These are phyloP conservation scores for Rhinocladiella mackenziei DNA, from an alignment of 2,329 filamentous ascomycete species.

Conservation along the genomic window DNA sequence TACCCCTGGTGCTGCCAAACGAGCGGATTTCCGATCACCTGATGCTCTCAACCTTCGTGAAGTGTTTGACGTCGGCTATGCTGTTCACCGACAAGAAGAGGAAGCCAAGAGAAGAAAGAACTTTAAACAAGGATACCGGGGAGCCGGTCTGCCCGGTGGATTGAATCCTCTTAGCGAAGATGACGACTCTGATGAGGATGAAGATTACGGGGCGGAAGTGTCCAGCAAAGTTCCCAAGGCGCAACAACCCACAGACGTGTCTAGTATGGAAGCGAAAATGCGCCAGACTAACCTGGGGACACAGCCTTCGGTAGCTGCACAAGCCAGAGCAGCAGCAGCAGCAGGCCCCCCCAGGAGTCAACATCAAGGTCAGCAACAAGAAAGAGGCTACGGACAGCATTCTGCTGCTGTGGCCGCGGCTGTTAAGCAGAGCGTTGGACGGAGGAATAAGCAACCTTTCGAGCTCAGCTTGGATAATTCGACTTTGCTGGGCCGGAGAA, in stretches of 20 bases:
- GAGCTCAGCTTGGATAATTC: constrained; percentile 90
- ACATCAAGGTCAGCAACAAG: constrained; percentile 46
- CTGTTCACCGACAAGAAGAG: constrained; percentile 93
- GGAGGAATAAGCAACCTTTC: constrained; percentile 74
- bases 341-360: constrained; percentile 32
- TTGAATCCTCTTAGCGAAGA: constrained; percentile 65
- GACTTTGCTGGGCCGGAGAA: constrained; percentile 72
- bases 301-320: constrained; percentile 54
- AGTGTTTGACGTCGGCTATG: constrained; percentile 97
- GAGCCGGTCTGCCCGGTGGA: constrained; percentile 51
- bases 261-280: constrained; percentile 80
- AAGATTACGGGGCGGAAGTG: constrained; percentile 49
- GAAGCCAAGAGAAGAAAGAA: constrained; percentile 89
- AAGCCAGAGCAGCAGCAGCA: constrained; percentile 52
- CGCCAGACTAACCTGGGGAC: constrained; percentile 71
- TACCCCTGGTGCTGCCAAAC: constrained; percentile 52
- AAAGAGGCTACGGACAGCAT: constrained; percentile 80
- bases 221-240: constrained; percentile 66
- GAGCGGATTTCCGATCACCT: constrained; percentile 90
- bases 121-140: constrained; percentile 65
- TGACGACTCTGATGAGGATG: constrained; percentile 60
- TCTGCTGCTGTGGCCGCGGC: constrained; percentile 78
- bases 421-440: constrained; percentile 73
- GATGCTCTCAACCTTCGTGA: constrained; percentile 93
- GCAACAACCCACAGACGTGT: constrained; percentile 56